Evolutionary conservation across 495 filamentous ascomycete species (phyloP).

Genomic region (Copromyces sp.): DNA sequence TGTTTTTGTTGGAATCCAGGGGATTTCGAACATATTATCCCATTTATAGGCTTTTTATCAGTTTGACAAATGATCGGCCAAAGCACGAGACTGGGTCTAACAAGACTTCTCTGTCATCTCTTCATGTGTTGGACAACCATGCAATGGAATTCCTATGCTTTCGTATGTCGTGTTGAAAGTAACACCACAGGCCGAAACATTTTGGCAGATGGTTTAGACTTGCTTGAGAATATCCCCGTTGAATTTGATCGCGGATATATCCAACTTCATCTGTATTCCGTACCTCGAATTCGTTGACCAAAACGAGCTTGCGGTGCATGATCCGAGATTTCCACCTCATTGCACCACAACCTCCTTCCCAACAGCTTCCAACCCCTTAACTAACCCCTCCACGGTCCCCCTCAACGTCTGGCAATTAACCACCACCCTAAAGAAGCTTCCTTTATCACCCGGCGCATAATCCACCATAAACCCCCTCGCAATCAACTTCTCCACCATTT

Average conservation of each 20-base stretch:
- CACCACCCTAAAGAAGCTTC: conserved; percentile 82
- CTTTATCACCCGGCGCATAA: conserved; percentile 70
- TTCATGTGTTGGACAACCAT: too few species aligned
- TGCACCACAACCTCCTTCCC: conserved; percentile 36
- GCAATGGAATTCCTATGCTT: too few species aligned
- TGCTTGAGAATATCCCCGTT: too few species aligned
- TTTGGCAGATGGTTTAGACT: too few species aligned
- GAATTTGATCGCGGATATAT: neutral
- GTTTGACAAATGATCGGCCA: too few species aligned
- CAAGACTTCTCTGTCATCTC: too few species aligned
- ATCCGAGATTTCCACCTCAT: neutral
- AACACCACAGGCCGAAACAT: too few species aligned
- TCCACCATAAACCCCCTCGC: conserved; percentile 84
- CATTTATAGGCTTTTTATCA: neutral
- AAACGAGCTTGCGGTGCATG: neutral
- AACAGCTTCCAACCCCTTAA: conserved; percentile 60
- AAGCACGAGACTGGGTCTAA: too few species aligned
- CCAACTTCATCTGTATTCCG: neutral
- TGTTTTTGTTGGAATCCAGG: neutral
- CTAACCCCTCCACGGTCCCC: conserved; percentile 66
- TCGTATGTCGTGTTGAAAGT: too few species aligned
- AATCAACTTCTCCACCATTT: conserved; percentile 55
- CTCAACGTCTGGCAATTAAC: conserved; percentile 65
- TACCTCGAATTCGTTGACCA: neutral
- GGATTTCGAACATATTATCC: neutral